Conservation (phyloP, 2,329 filamentous ascomycete genomes). For the Thielaviopsis musarum region DNA sequence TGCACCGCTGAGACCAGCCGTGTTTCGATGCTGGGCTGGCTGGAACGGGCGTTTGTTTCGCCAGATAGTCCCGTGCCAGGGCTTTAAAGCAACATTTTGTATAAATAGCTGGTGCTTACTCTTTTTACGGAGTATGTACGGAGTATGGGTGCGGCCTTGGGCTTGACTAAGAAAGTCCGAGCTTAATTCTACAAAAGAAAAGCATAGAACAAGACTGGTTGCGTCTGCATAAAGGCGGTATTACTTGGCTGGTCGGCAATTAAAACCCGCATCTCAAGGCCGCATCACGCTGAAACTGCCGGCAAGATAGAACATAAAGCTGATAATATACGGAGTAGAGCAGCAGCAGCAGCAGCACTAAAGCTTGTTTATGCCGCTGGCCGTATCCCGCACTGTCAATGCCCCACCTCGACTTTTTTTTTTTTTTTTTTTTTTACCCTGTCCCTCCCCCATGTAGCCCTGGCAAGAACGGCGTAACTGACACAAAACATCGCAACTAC, state of each 20-base stretch:
- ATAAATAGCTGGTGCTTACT: too few species aligned
- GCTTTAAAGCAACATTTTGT: neutral
- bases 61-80: neutral
- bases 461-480: neutral
- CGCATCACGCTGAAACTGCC: too few species aligned
- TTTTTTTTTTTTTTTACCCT: neutral
- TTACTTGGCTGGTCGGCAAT: too few species aligned
- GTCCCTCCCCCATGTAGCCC: neutral
- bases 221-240: too few species aligned
- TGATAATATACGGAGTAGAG: too few species aligned
- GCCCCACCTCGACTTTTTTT: neutral
- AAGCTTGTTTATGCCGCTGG: neutral
- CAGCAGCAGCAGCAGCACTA: neutral
- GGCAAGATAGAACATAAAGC: too few species aligned
- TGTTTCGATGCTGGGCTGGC: neutral
- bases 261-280: too few species aligned
- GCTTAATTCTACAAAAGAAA: too few species aligned
- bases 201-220: too few species aligned
- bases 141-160: too few species aligned
- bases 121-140: too few species aligned
- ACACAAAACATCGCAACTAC: neutral
- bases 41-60: neutral
- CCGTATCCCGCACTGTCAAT: neutral
- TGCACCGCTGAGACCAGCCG: neutral
- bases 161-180: too few species aligned